phyloP scores from a whole-genome alignment of 2,329 filamentous ascomycete genomes.

The Penicillium sp. region DNA sequence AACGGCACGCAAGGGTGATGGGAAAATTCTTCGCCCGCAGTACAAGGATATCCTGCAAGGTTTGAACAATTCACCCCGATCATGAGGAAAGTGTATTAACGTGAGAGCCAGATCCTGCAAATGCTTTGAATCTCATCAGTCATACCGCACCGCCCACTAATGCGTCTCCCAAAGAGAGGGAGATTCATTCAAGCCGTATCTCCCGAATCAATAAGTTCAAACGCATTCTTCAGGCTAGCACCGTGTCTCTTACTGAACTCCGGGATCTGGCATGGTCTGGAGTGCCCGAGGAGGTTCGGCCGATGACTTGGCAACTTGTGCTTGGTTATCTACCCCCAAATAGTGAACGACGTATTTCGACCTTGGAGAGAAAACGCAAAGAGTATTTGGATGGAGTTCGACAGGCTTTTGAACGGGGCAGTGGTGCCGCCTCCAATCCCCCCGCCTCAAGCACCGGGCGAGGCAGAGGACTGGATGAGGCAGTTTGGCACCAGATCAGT shows the following conservation, averaged over 20 bases:
- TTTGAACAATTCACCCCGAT: constrained; percentile 30
- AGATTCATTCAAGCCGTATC: constrained; percentile 83
- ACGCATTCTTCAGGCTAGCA: constrained; percentile 86
- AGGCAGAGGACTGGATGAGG: constrained; percentile 83
- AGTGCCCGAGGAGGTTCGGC: constrained; percentile 88
- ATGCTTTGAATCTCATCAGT: constrained; percentile 90
- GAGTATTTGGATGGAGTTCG: constrained; percentile 92
- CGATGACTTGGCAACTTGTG: constrained; percentile 98
- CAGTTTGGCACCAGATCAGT: constrained; percentile 99
- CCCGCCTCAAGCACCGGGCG: constrained; percentile 49
- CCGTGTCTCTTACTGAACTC: constrained; percentile 81
- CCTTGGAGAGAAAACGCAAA: constrained; percentile 89
- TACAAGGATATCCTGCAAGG: constrained; percentile 92
- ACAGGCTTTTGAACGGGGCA: constrained; percentile 62
- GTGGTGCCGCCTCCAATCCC: constrained; percentile 42
- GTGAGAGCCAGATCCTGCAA: constrained; percentile 67
- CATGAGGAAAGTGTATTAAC: constrained; percentile 4
- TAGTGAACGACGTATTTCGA: constrained; percentile 85
- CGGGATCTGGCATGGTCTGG: constrained; percentile 90
- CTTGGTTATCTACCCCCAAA: constrained; percentile 96
- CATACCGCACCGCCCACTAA: constrained; percentile 74
- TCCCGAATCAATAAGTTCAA: constrained; percentile 99
- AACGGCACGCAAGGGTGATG: constrained; percentile 83
- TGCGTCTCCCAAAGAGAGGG: constrained; percentile 78
- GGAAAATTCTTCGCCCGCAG: constrained; percentile 93